Base-by-base conservation (phyloP, 441 rosid species). In the Adansonia rubrostipa region DNA sequence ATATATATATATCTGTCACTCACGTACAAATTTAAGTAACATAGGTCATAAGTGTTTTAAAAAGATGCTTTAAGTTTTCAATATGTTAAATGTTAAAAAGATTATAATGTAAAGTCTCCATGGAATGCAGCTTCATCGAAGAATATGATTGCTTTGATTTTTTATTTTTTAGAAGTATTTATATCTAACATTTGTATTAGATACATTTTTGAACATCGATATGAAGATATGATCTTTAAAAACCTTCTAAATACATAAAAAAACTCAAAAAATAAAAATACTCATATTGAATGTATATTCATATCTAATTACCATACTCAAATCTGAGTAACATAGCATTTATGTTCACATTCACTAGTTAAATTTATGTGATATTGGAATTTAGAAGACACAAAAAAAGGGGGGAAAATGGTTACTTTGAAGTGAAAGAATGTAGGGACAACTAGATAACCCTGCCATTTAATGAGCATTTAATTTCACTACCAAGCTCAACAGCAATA, bases 311-410 rank as follows among this genome's bases (percentile, higher is more conserved):
- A 14, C 58, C 58, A 53, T 53, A 3, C 58, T 8, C 6, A 7
- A 61, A 61, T 61, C 28, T 9, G 33, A 61, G 10, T 15, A 61
- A 61, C 65, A 61, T 4, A 22, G 65, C 73, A 63, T 13, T 11
- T 20, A n/a, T 19, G 20, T 42, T 33, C 77, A 73, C 47, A 60
- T 67, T 67, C 33, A 51, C 15, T 3, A 22, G 53, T 24, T 67
- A 60, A 81, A 51, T 68, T 71, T 65, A 68, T 77, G 60, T n/a
- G 70, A 48, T 68, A 50, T 57, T 33, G 71, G 79, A 54, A 58
- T 68, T 67, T 33, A 51, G 63, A 33, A 62, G 65, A 54, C 22
- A 76, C 42, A 47, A 44, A 48, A 47, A 44, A 42, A n/a, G 10
- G 17, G 33, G 61, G 24, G 48, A 58, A 56, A 17, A 67, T 4